These are phyloP conservation scores for Papiliotrema terrestris DNA, from an alignment of 1,284 basidiomycete species.

Conservation along the genomic window DNA sequence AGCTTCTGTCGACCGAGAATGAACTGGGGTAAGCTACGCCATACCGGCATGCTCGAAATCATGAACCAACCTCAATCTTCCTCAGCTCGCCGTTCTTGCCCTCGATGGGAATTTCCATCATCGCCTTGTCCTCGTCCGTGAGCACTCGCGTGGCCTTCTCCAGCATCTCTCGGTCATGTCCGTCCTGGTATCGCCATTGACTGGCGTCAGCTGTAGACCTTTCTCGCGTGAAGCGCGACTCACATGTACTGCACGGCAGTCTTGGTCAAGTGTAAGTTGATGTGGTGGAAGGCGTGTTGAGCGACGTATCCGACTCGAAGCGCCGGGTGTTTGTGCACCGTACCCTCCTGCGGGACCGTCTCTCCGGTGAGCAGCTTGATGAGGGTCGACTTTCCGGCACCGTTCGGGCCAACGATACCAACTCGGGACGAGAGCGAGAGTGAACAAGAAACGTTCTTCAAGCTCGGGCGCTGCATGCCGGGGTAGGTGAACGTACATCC, in stretches of 20 bases:
- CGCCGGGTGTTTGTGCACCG: conserved; percentile 93
- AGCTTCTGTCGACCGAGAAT: conserved; percentile 96
- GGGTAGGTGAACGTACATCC: conserved; percentile 96
- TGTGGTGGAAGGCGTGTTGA: conserved; percentile 95
- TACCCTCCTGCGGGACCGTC: conserved; percentile 85
- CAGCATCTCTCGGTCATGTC: conserved; percentile 91
- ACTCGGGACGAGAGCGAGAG: conserved; percentile 88
- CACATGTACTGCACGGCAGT: conserved; percentile 88
- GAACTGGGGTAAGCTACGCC: conserved; percentile 3
- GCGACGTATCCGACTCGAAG: conserved; percentile 96
- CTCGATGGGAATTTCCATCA: conserved; percentile 84
- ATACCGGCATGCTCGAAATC: not conserved
- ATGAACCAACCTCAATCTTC: conserved; percentile 69
- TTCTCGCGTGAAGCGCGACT: conserved; percentile 10
- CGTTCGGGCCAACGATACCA: conserved; percentile 86
- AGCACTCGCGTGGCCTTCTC: conserved; percentile 89
- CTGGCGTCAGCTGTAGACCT: conserved; percentile 25
- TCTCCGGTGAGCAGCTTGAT: conserved; percentile 97
- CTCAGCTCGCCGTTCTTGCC: conserved; percentile 88
- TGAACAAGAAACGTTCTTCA: conserved; percentile 85
- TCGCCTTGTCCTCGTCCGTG: conserved; percentile 77
- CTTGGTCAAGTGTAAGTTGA: conserved; percentile 90
- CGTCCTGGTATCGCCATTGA: conserved; percentile 99
- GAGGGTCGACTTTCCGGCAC: conserved; percentile 92
- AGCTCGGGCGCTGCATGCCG: conserved; percentile 74